Conservation (phyloP, 345 rosid species). For the Eutrema japonicum region DNA sequence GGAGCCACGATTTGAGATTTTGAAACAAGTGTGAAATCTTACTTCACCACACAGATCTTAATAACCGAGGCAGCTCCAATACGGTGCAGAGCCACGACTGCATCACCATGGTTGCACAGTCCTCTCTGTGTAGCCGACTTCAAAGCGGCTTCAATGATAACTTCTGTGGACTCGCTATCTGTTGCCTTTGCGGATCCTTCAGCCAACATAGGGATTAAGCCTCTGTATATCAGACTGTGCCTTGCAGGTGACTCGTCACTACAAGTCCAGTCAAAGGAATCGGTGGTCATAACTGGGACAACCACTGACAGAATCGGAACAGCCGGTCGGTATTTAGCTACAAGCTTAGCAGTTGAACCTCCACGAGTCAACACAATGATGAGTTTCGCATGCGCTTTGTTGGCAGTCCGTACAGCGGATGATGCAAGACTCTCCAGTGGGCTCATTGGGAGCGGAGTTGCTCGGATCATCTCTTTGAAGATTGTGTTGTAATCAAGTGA, state of each 20-base stretch:
- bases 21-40: slow-evolving; percentile 24
- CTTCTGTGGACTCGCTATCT: slow-evolving; percentile 87
- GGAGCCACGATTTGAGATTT: slow-evolving; percentile 25
- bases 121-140: slow-evolving; percentile 68
- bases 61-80: slow-evolving; percentile 87
- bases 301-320: slow-evolving; percentile 91
- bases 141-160: slow-evolving; percentile 70
- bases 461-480: slow-evolving; percentile 85
- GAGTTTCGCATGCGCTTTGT: slow-evolving; percentile 85
- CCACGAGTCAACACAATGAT: slow-evolving; percentile 89
- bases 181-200: slow-evolving; percentile 97
- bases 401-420: slow-evolving; percentile 88
- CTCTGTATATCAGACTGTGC: slow-evolving; percentile 83
- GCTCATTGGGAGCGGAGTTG: slow-evolving; percentile 94
- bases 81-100: slow-evolving; percentile 82
- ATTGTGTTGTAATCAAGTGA: slow-evolving; percentile 80
- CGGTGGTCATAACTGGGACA: slow-evolving; percentile 82
- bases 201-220: slow-evolving; percentile 78
- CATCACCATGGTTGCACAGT: slow-evolving; percentile 74
- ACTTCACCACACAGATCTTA: slow-evolving; percentile 84
- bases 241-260: slow-evolving; percentile 94
- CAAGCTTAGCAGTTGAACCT: slow-evolving; percentile 84
- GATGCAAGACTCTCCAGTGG: slow-evolving; percentile 94
- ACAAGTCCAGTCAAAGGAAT: slow-evolving; percentile 85
- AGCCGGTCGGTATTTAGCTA: slow-evolving; percentile 92